A percentile compares a stretch with the other conserved stretches of the same genome.
phyloP scores from a whole-genome alignment of 371 early-diverging fungal genomes.

The Mortierella sp. region DNA sequence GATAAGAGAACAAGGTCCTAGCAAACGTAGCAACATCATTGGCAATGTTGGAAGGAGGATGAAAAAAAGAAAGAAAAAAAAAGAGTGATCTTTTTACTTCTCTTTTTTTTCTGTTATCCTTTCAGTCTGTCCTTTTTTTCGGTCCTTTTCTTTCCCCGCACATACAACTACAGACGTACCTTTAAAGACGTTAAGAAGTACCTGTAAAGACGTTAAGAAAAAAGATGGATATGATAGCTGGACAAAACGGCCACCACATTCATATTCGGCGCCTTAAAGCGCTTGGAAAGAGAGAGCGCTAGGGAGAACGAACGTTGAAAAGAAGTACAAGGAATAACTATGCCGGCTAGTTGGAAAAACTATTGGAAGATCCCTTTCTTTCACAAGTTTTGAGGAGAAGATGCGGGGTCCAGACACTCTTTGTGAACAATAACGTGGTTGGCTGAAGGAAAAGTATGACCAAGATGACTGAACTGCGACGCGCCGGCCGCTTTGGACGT shows the following conservation, averaged over 20 bases:
- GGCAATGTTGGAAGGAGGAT: background rate
- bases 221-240: background rate
- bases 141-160: background rate
- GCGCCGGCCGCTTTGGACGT: no score
- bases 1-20: background rate
- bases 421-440: background rate
- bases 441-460: no score
- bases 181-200: conserved; percentile 1
- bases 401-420: no score
- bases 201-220: background rate
- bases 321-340: background rate
- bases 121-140: background rate
- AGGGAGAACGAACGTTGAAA: background rate
- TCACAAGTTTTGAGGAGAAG: no score
- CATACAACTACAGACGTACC: background rate
- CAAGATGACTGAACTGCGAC: no score
- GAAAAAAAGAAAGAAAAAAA: background rate
- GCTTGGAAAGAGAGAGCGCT: background rate
- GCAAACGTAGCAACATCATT: background rate
- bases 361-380: background rate
- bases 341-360: background rate
- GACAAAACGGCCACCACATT: background rate
- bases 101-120: background rate
- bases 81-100: background rate
- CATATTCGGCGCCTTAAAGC: background rate